Evolutionary conservation across 305 asterid genomes (phyloP).

Genomic region (Solanum hybrid): DNA sequence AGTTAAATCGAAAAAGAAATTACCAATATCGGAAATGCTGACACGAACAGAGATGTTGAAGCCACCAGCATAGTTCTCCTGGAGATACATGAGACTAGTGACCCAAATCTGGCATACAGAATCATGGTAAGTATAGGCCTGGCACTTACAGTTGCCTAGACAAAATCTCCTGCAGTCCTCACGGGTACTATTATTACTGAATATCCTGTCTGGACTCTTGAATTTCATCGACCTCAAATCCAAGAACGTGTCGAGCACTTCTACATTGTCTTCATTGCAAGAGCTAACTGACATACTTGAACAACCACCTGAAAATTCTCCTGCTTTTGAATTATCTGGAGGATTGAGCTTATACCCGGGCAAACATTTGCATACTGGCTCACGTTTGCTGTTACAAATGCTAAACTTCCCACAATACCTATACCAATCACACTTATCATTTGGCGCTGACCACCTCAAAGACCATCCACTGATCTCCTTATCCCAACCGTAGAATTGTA

Average conservation of each 20-base stretch:
- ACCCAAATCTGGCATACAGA: constrained; percentile 20
- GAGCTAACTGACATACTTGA: neutral
- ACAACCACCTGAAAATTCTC: constrained; percentile 20
- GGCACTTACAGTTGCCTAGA: constrained; percentile 17
- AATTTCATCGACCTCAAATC: neutral
- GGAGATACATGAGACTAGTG: constrained; percentile 10
- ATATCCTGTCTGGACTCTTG: neutral
- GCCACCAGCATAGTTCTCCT: neutral
- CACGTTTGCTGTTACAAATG: constrained; percentile 12
- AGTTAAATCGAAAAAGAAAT: neutral
- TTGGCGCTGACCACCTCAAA: constrained; percentile 21
- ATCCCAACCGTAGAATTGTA: constrained; percentile 13
- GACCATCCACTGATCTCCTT: neutral
- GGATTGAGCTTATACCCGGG: constrained; percentile 13
- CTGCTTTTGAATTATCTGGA: constrained; percentile 12
- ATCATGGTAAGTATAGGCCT: constrained; percentile 17
- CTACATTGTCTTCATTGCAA: neutral
- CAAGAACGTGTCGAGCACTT: constrained; percentile 6
- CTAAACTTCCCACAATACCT: constrained; percentile 26
- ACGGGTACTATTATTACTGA: neutral
- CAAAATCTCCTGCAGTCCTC: constrained; percentile 18
- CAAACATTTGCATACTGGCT: constrained; percentile 25
- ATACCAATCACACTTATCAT: constrained; percentile 12
- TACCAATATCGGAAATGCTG: constrained; percentile 13
- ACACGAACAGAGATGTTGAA: constrained; percentile 15